Evolutionary conservation across 306 rosid genomes (phyloP).

Genomic region (Cucurbita argyrosperma): DNA sequence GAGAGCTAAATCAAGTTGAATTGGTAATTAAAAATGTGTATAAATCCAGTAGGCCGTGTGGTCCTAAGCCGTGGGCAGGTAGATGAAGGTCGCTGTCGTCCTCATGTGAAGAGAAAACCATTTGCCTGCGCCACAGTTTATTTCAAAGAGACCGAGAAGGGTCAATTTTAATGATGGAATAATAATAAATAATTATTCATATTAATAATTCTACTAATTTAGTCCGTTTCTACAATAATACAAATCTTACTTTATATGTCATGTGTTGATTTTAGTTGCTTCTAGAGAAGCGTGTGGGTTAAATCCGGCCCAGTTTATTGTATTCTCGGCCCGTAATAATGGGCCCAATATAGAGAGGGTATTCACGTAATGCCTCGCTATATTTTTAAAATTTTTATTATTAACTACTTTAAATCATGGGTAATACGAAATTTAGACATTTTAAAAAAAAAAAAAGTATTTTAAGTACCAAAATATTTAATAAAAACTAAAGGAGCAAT

Average conservation of each 20-base stretch:
- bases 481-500: too few relatives aligned
- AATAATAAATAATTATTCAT: background rate
- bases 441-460: background rate
- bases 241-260: background rate
- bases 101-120: background rate
- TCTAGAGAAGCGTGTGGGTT: background rate
- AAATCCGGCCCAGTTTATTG: background rate
- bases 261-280: background rate
- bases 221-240: background rate
- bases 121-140: background rate
- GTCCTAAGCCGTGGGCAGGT: slow-evolving; percentile 4
- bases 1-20: background rate
- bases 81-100: slow-evolving; percentile 1
- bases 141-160: background rate
- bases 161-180: background rate
- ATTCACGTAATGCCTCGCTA: background rate
- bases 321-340: background rate
- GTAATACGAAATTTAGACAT: too few relatives aligned
- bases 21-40: background rate
- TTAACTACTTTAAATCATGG: too few relatives aligned
- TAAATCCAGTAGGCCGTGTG: background rate
- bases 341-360: background rate
- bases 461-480: background rate
- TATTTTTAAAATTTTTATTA: too few relatives aligned
- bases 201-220: background rate